A percentile compares a stretch with the other conserved stretches of the same genome.
Evolutionary conservation across 257 asterid species (phyloP).

Genomic region (Solanum bulbocastanum): DNA sequence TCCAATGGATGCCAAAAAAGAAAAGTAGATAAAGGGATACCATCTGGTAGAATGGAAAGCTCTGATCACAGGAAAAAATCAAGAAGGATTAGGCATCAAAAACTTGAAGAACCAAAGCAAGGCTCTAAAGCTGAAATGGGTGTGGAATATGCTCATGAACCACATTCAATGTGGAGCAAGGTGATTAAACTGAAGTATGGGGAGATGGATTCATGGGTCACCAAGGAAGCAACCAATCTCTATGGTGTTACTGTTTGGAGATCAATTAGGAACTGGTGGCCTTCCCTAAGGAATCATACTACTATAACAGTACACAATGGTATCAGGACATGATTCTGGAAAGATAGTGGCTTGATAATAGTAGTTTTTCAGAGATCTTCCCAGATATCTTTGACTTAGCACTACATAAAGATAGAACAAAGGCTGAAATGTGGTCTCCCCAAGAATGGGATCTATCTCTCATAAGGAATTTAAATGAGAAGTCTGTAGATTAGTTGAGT

Average conservation of each 20-base stretch:
- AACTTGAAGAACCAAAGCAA: neutral
- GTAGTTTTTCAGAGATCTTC: neutral
- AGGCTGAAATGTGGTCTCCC: neutral
- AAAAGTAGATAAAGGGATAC: neutral
- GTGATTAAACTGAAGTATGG: neutral
- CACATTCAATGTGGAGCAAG: neutral
- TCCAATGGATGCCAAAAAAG: neutral
- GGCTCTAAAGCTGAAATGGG: neutral
- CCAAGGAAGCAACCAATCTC: neutral
- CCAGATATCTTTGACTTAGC: neutral
- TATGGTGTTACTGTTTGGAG: neutral
- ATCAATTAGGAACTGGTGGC: neutral
- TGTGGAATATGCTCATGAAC: neutral
- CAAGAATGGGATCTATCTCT: neutral
- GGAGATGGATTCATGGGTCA: neutral
- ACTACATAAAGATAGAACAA: neutral
- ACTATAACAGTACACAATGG: neutral
- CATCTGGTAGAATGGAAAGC: neutral
- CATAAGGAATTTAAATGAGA: neutral
- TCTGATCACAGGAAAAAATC: neutral
- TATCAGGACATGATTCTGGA: neutral
- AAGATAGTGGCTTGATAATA: neutral
- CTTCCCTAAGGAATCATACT: neutral
- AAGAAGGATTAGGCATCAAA: neutral
- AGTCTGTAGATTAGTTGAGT: neutral